These are phyloP conservation scores for Pseudogymnoascus sp. DNA, from an alignment of 2,329 filamentous ascomycete species.

Conservation along the genomic window DNA sequence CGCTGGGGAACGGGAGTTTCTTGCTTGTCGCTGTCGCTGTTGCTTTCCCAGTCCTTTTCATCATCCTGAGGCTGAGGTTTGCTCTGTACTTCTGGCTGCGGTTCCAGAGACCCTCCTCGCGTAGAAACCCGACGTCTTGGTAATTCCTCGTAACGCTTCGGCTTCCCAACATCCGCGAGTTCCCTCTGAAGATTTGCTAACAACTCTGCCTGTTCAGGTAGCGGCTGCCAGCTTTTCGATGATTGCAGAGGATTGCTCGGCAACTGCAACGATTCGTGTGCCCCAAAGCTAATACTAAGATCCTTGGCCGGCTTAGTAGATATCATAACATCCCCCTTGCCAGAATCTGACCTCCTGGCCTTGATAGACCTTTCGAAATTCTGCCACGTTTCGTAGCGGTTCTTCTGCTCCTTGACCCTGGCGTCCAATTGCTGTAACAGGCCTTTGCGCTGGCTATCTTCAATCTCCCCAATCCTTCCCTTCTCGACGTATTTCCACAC, in stretches of 20 bases:
- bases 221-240: slow-evolving; percentile 20
- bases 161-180: slow-evolving; percentile 27
- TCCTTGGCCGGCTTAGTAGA: slow-evolving; percentile 24
- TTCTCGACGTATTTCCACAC: slow-evolving; percentile 65
- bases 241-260: slow-evolving; percentile 15
- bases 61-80: not conserved
- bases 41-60: not conserved
- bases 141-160: not conserved
- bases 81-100: not conserved
- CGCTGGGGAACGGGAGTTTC: not conserved
- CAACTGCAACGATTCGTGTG: slow-evolving; percentile 42
- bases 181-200: slow-evolving; percentile 28
- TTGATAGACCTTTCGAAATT: slow-evolving; percentile 46
- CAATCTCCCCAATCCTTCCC: slow-evolving; percentile 51
- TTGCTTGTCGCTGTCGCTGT: not conserved
- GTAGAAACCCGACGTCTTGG: not conserved
- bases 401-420: slow-evolving; percentile 60
- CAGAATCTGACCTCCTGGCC: slow-evolving; percentile 28
- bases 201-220: slow-evolving; percentile 27
- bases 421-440: slow-evolving; percentile 66
- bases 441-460: slow-evolving; percentile 41
- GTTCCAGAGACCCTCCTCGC: not conserved
- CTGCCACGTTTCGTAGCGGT: slow-evolving; percentile 67
- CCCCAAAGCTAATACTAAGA: slow-evolving; percentile 49
- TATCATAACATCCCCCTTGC: slow-evolving; percentile 19